Base-by-base conservation (phyloP, 495 filamentous ascomycete species). In the Trichoderma reesei region DNA sequence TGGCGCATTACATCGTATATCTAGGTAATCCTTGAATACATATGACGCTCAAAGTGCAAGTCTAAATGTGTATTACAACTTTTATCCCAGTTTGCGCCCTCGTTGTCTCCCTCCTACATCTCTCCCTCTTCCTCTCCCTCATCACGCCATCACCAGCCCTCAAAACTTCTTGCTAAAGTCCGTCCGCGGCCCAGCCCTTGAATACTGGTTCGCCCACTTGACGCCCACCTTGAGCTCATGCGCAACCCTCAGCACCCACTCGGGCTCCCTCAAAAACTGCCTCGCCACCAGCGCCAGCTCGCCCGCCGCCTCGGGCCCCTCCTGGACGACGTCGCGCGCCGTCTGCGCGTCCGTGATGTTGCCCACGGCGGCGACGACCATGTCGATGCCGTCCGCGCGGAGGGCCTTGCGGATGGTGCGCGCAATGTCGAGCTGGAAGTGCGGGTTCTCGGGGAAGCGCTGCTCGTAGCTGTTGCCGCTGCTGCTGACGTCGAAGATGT, bases 401-500 rank as follows among this genome's bases (percentile, higher is more conserved):
- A 91, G 75, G 33, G 78, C 82, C 38, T 79, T 75, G 41, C 86
- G 79, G 64, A 90, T 79, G 65, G 75, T 72, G 1, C 74, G 82
- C 1, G 89, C 88, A 41, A 90, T 76, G 44, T 82, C 80, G 63
- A 84, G 73, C 74, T 92, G 89, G 71, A 85, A 90, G 60, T 79
- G 75, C 6, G 73, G 71, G 65, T 80, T 73, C 13, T 82, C 75
- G 66, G 80, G 68, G 64, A 93, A 80, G 65, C 81, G 76, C 73
- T 89, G 86, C 16, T 73, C 69, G 39, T 77, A 74, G 72, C 85
- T 83, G 67, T 87, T 86, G 14, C 88, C 90, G 5, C 82, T 88
- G 0, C 86, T 85, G 65, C 83, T 87, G 56, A 92, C 85, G 72
- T 95, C 90, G 16, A 93, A 73, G 3, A 93, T 71, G 73, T 93